Base-by-base conservation (phyloP, 1,284 basidiomycete genomes). In the Xerocomus subilludens region DNA sequence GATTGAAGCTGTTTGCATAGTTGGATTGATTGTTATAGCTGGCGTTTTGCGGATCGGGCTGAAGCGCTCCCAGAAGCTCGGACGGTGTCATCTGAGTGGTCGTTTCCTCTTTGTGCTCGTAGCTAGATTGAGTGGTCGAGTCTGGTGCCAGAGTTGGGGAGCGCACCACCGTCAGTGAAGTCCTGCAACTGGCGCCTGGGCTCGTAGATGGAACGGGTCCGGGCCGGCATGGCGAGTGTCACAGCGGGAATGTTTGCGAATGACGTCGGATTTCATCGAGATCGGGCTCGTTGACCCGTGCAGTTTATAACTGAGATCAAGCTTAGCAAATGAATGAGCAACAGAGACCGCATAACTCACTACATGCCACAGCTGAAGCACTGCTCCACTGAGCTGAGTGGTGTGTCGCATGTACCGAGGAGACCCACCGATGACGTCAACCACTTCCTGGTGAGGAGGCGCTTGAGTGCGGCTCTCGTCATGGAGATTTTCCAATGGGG, bases 221-320 rank as follows among this genome's bases (percentile, higher is more conserved):
- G 85, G 85, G 30, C 86, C 87, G 72, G 84, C 79, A 38, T 91
- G 88, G 42, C 91, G 88, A 32, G 91, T 90, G 73, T 94, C 93
- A 78, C 94, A 92, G 9, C 93, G 88, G 7, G 93, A 93, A 53
- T 93, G 91, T 80, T 94, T 95, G 77, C 93, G 92, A 78, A 95
- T 94, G 63, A 94, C 91, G 77, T 95, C 93, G 20, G 93, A 94
- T 83, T 95, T 95, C 94, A 95, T 95, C 27, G 92, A 93, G 78
- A 95, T 94, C 11, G 94, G 93, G 58, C 94, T 91, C 10, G 92
- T 90, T 42, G 93, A 91, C 36, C 93, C 93, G 81, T 95, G 94
- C 21, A 95, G 85, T 83, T 95, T 95, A 85, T 93, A 94, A 82
- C 89, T 90, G 30, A 11, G 38, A 76, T n/a, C 51, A 67, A 74